Percentiles rank a stretch among this genome's conserved stretches.
phyloP scores from a whole-genome alignment of 75 land plant species.

The Larix kaempferi region DNA sequence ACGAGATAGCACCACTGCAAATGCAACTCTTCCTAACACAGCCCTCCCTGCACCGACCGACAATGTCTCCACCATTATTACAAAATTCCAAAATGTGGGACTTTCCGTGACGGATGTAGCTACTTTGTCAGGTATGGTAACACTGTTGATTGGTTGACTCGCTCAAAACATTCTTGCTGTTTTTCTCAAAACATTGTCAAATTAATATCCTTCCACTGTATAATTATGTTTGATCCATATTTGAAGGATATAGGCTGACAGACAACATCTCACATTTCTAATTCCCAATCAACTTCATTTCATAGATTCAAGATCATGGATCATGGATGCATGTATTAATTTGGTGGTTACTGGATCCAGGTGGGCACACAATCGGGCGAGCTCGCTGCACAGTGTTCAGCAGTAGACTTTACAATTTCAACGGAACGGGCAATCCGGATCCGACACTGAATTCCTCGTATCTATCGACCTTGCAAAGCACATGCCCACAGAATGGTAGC shows the following conservation, averaged over 20 bases:
- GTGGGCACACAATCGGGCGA: conserved; percentile 73
- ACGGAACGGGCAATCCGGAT: conserved; percentile 45
- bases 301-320: too few relatives aligned
- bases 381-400: conserved; percentile 46
- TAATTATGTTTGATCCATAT: too few relatives aligned
- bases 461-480: conserved; percentile 15
- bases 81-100: not conserved
- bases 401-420: conserved; percentile 56
- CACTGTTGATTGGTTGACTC: not conserved
- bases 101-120: not conserved
- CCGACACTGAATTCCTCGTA: conserved; percentile 40
- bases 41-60: not conserved
- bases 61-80: not conserved
- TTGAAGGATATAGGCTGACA: too few relatives aligned
- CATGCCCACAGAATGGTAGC: conserved; percentile 37
- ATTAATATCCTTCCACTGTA: too few relatives aligned
- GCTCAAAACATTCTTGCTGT: too few relatives aligned
- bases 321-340: not conserved
- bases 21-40: not conserved
- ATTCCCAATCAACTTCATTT: too few relatives aligned
- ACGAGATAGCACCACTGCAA: not conserved
- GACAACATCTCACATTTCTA: too few relatives aligned
- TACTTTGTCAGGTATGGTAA: not conserved
- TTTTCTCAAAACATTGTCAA: not conserved
- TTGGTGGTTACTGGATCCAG: conserved; percentile 15